Evolutionary conservation across 768 basidiomycete species (phyloP), one percentile per base, ranked within the genome.

Genomic region (Agaricus blazei): DNA sequence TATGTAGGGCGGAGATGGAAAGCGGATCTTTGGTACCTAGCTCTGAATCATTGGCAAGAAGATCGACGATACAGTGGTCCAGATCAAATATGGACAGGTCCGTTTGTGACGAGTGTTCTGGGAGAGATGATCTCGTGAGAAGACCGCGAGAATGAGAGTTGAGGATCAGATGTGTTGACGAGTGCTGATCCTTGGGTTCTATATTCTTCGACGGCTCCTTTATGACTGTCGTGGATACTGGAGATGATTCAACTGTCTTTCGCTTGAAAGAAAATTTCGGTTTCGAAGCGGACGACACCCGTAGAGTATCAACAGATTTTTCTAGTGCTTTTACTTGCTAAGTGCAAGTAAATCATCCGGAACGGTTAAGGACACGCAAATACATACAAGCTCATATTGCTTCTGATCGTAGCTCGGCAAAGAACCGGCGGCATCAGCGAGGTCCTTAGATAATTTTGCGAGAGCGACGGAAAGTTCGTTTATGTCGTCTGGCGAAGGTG

Each of bases 331-430:
- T 84, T 54, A 92, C 66, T 80, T 85, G 85, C 90, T 93, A 45
- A 24, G 26, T 6, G 48, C 27, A 37, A 37, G 40, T 41, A 7
- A 36, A 47, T 47, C 27, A 47, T 28, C 1, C 24, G 8, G 27
- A n/a, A 34, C 14, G 6, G 6, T 6, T 19, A 26, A 9, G 9
- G 14, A 40, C 5, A 23, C 14, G 19, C 27, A 64, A 36, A 47
- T 19, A 19, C 36, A 51, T 37, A 52, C 31, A 62, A 73, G 69
- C 65, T 87, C 86, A 63, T 78, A 87, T 63, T 84, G 84, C 52
- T 84, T 77, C 63, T 87, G 89, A 67, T 90, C 88, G 63, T 89
- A 90, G 38, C 77, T 72, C 3, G 89, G 85, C 44, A 93, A 70
- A 55, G 77, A 81, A 6, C 78, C 77, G 8, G 80, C 82, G 4